These are phyloP conservation scores for Carpinus fangiana DNA, from an alignment of 306 rosid genomes.

Conservation along the genomic window DNA sequence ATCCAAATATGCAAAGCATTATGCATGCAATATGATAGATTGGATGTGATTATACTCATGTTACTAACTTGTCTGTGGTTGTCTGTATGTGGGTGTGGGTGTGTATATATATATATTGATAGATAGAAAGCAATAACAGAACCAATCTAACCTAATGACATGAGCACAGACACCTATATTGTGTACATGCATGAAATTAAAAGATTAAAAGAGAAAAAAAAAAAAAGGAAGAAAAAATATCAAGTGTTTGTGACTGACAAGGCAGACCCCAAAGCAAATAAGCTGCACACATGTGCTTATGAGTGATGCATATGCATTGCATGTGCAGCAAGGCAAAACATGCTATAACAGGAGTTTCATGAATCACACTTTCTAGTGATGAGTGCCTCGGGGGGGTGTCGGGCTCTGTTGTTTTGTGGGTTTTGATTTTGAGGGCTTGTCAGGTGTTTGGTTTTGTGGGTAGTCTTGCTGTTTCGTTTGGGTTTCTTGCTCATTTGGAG, in stretches of 20 bases:
- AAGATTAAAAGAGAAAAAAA: neutral
- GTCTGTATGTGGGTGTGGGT: neutral
- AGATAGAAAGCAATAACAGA: neutral
- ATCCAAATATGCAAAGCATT: neutral
- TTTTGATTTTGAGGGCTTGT: no score
- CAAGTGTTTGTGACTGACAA: neutral
- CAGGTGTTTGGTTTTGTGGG: no score
- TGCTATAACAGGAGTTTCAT: neutral
- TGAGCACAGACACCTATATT: neutral
- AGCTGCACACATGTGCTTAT: neutral
- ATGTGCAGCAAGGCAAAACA: slow-evolving; percentile 1
- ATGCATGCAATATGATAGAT: neutral
- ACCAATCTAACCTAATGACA: neutral
- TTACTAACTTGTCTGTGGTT: neutral
- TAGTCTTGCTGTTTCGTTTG: no score
- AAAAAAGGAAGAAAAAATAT: neutral
- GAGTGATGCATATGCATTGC: neutral
- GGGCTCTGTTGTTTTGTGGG: no score
- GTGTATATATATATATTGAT: no score
- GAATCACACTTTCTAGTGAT: neutral
- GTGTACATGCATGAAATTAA: neutral
- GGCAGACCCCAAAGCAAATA: neutral
- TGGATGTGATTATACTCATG: neutral
- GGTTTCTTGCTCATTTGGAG: no score
- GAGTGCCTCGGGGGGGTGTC: no score